Conservation (phyloP, 106 monocot genomes). For the Narthecium ossifragum region DNA sequence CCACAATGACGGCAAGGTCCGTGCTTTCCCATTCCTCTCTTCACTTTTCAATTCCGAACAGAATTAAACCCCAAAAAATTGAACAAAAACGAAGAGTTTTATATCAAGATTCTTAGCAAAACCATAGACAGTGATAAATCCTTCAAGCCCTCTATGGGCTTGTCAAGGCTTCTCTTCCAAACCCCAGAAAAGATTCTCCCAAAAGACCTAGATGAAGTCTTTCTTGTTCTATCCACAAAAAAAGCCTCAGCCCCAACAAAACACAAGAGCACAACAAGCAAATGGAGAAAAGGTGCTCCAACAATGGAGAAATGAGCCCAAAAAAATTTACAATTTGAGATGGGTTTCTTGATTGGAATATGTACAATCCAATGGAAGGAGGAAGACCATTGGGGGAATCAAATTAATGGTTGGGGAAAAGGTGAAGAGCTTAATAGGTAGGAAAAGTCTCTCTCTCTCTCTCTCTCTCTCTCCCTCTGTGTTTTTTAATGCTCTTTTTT, state of each 20-base stretch:
- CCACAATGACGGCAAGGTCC: slow-evolving; percentile 99
- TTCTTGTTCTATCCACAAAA: not conserved
- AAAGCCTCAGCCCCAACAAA: not conserved
- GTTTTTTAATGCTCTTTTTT: not conserved
- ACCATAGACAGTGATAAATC: slow-evolving; percentile 12
- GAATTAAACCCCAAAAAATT: slow-evolving; percentile 3
- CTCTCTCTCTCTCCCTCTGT: not conserved
- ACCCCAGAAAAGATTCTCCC: slow-evolving; percentile 17
- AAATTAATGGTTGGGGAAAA: slow-evolving; percentile 35
- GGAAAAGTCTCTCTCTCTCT: slow-evolving; percentile 6
- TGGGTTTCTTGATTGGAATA: slow-evolving; percentile 35
- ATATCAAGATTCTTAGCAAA: slow-evolving; percentile 3
- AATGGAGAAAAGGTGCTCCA: slow-evolving; percentile 3
- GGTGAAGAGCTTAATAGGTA: slow-evolving; percentile 33
- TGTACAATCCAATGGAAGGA: slow-evolving; percentile 44
- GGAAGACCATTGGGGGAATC: slow-evolving; percentile 24
- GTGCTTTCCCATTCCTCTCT: slow-evolving; percentile 75
- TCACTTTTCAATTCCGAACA: slow-evolving; percentile 12
- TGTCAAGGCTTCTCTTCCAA: slow-evolving; percentile 12
- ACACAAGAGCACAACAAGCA: not conserved
- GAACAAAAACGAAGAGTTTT: slow-evolving; percentile 8
- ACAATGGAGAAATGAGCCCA: slow-evolving; percentile 8
- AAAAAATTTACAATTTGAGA: slow-evolving; percentile 16
- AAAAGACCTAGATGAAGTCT: slow-evolving; percentile 14
- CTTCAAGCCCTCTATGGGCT: slow-evolving; percentile 10